Evolutionary conservation across 371 early-diverging fungal genomes (phyloP).

Genomic region (Lichtheimia ramosa): DNA sequence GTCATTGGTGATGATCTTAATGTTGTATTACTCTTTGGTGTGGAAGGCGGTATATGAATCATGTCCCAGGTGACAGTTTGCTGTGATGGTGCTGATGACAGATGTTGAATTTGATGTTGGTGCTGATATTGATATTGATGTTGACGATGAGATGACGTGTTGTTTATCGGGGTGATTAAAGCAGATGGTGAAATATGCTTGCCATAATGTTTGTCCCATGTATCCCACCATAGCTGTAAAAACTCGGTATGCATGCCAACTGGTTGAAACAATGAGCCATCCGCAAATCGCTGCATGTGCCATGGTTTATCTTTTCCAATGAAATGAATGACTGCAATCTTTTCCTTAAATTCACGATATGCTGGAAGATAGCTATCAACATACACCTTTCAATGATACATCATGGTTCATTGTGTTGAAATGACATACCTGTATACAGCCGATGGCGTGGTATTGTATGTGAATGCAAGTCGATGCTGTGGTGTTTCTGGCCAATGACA

Average conservation of each 20-base stretch:
- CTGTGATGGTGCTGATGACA: no score
- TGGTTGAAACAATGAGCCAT: slow-evolving; percentile 53
- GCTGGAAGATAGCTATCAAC: slow-evolving; percentile 71
- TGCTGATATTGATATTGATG: no score
- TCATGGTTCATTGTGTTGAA: slow-evolving; percentile 19
- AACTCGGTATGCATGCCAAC: slow-evolving; percentile 47
- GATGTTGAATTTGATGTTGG: no score
- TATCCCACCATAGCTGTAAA: slow-evolving; percentile 72
- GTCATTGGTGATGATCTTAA: no score
- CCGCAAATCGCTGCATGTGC: slow-evolving; percentile 67
- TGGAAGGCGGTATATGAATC: no score
- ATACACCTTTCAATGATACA: not conserved
- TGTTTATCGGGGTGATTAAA: no score
- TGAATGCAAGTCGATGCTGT: slow-evolving; percentile 80
- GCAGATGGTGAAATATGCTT: slow-evolving; percentile 10
- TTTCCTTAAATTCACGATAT: slow-evolving; percentile 58
- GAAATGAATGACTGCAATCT: slow-evolving; percentile 86
- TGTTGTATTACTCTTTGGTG: no score
- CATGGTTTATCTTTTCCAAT: slow-evolving; percentile 92
- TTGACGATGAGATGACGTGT: no score
- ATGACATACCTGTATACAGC: slow-evolving; percentile 73
- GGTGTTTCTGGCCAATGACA: slow-evolving; percentile 70
- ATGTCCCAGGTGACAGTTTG: no score
- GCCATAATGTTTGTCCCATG: slow-evolving; percentile 63
- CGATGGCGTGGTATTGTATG: slow-evolving; percentile 90